Evolutionary conservation across 352 stramenopile genomes (phyloP).

Genomic region (Blastocystis sp.): DNA sequence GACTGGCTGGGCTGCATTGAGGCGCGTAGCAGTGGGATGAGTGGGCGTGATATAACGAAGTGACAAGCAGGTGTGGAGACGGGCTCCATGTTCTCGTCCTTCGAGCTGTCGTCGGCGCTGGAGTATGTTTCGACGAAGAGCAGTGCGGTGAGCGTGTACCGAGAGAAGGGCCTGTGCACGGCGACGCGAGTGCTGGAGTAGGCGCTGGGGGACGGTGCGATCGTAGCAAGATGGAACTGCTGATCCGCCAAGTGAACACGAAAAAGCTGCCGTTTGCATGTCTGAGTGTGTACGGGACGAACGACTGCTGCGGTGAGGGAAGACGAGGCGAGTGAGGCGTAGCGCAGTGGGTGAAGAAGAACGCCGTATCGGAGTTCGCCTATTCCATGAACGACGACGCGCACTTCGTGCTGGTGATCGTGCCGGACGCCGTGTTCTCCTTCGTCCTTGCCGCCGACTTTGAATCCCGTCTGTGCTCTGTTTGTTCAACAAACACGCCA

Average conservation of each 20-base stretch:
- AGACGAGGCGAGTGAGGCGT: neutral
- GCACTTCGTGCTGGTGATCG: conserved; percentile 5
- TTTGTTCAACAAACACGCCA: conserved; percentile 3
- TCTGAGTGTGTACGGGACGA: neutral
- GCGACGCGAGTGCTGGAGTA: neutral
- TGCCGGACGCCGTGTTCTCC: conserved; percentile 1
- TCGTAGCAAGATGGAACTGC: conserved; percentile 29
- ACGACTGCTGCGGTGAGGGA: neutral
- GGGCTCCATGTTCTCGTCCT: neutral
- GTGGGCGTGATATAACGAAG: neutral
- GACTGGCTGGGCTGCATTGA: conserved; percentile 37
- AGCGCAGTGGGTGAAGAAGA: conserved; percentile 29
- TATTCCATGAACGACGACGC: conserved; percentile 37
- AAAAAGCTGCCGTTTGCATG: conserved; percentile 2
- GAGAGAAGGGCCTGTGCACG: neutral
- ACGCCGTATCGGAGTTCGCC: conserved; percentile 17
- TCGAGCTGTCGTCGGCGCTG: neutral
- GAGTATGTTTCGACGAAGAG: neutral
- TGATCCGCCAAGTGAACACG: neutral
- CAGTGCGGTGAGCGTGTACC: neutral
- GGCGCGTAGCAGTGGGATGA: conserved; percentile 6
- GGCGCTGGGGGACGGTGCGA: neutral
- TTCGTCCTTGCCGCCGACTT: conserved; percentile 7
- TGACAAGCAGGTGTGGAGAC: conserved; percentile 12
- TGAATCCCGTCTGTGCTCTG: conserved; percentile 13